Base-by-base conservation (phyloP, 1,139 yeast species). In the Candida pseudoviswanathii region DNA sequence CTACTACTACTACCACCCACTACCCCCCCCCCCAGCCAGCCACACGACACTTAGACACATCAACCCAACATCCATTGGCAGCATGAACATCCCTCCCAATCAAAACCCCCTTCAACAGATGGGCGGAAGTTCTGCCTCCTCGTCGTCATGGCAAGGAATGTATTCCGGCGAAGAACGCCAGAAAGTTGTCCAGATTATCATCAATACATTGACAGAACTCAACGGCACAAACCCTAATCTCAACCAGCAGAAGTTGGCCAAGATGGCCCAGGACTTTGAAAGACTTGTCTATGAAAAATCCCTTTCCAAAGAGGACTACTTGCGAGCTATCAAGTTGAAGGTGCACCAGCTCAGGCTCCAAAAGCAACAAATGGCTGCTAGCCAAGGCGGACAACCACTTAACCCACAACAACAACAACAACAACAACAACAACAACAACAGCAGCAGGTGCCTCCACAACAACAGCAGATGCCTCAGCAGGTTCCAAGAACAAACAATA, bases 261-360 rank as follows among this genome's bases (percentile, higher is more conserved):
- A 63, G 38, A 71, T 75, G 68, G 79, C 81, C 27, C 75, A 70
- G 47, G 80, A 75, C 50, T 75, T 75, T 54, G 81, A 76, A 53
- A 73, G 73, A 57, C 68, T 62, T 51, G 73, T 78, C 26, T 75
- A 73, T 53, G 64, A 67, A 60, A 73, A 72, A 53, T 63, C 77
- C 7, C 67, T 62, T 49, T 62, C 70, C 45, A 62, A 74, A 42
- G 80, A 75, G 46, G 80, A 75, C 44, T 76, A 76, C 54, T 60
- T 75, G 45, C 56, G 70, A 44, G 57, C 67, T 42, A 71, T 76
- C 51, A 72, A 68, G 55, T 74, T 67, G 55, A 75, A 75, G 59
- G 69, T 76, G 40, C 64, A 64, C 10, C 80, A 73, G 57, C 64
- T 75, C 37, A 60, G 75, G 46, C 55, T 47, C 9, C 51, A 47